Conservation (phyloP, 768 basidiomycete genomes). For the Cytidiella melzeri region DNA sequence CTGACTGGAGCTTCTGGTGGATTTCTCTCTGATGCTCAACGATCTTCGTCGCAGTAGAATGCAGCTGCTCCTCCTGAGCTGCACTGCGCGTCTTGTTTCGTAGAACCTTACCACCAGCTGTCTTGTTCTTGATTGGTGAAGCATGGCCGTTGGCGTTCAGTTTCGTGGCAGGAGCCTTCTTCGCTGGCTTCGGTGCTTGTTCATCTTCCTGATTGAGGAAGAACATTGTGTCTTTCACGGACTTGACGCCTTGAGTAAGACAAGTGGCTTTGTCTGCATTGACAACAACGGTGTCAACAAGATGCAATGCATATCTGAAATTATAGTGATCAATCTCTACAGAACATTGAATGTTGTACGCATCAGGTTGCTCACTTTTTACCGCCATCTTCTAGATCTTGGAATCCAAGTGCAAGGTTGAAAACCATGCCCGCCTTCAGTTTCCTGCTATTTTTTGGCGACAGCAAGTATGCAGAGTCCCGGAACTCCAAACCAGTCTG, state of each 20-base stretch:
- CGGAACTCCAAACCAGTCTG: conserved; percentile 96
- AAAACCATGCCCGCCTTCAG: conserved; percentile 81
- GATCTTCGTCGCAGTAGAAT: conserved; percentile 70
- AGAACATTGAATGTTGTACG: not conserved
- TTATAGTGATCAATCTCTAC: not conserved
- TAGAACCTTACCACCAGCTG: conserved; percentile 78
- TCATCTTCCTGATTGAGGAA: conserved; percentile 65
- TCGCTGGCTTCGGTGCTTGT: conserved; percentile 46
- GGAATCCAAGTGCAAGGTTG: conserved; percentile 80
- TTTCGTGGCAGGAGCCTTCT: conserved; percentile 41
- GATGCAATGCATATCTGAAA: conserved; percentile 75
- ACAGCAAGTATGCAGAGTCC: conserved; percentile 79
- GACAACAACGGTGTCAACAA: conserved; percentile 85
- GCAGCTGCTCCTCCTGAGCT: conserved; percentile 77
- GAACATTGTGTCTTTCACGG: conserved; percentile 82
- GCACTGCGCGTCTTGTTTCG: conserved; percentile 88
- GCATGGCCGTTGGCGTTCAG: conserved; percentile 55
- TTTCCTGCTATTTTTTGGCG: conserved; percentile 67
- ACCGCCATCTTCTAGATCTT: conserved; percentile 72
- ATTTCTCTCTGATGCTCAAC: conserved; percentile 85
- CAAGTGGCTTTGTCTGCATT: conserved; percentile 58
- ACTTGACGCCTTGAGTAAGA: conserved; percentile 81
- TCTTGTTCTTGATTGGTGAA: conserved; percentile 63
- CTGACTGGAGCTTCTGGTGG: conserved; percentile 67
- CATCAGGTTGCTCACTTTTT: conserved; percentile 53